Conservation (phyloP, 2,329 filamentous ascomycete species). For the Pleoardoris graminearum region DNA sequence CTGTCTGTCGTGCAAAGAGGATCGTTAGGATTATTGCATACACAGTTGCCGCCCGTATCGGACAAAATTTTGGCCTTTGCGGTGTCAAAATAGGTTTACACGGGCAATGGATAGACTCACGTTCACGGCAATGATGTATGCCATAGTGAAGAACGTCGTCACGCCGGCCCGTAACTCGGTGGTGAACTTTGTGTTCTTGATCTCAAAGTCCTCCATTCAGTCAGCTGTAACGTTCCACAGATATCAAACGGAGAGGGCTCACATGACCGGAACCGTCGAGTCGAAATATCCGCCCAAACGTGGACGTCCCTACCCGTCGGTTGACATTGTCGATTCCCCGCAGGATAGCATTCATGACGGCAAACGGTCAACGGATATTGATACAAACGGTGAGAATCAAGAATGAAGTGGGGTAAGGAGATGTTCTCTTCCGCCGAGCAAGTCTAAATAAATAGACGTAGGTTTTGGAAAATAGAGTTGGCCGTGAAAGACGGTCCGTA, state of each 20-base stretch:
- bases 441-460: constrained; percentile 3
- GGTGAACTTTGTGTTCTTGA: constrained; percentile 76
- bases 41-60: constrained; percentile 74
- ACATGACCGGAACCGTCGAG: constrained; percentile 84
- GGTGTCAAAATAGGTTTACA: constrained; percentile 14
- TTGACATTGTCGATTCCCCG: constrained; percentile 27
- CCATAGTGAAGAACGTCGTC: constrained; percentile 65
- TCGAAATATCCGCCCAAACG: constrained; percentile 61
- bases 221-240: constrained; percentile 15
- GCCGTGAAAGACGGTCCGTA: constrained; percentile 1
- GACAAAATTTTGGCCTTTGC: constrained; percentile 43
- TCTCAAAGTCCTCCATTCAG: constrained; percentile 62
- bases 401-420: background rate
- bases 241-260: constrained; percentile 45
- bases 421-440: background rate
- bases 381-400: background rate
- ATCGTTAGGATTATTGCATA: constrained; percentile 57
- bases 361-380: background rate
- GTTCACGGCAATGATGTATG: constrained; percentile 39
- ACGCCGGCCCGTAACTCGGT: constrained; percentile 83
- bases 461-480: background rate
- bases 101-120: constrained; percentile 12
- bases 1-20: constrained; percentile 59
- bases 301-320: constrained; percentile 33
- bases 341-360: constrained; percentile 31